phyloP scores from a whole-genome alignment of 352 stramenopile species.

The Phytophthora constricta region DNA sequence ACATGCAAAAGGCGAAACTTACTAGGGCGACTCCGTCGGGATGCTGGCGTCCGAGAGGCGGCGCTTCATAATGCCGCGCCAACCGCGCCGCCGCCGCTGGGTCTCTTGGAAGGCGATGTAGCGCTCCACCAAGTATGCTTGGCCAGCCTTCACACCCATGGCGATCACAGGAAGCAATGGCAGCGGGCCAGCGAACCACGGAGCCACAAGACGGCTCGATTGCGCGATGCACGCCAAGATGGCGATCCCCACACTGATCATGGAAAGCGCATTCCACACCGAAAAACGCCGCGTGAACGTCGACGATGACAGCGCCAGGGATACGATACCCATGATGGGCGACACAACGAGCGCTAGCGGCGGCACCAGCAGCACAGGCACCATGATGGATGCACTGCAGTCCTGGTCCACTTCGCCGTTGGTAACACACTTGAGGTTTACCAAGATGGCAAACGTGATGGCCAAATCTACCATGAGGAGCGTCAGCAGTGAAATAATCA shows the following conservation, averaged over 20 bases:
- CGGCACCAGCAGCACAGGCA: constrained; percentile 72
- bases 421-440: constrained; percentile 83
- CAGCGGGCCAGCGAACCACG: constrained; percentile 80
- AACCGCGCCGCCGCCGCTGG: constrained; percentile 70
- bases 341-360: constrained; percentile 75
- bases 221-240: constrained; percentile 70
- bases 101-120: constrained; percentile 87
- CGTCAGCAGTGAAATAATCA: constrained; percentile 64
- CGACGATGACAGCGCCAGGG: constrained; percentile 71
- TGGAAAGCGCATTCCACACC: constrained; percentile 84
- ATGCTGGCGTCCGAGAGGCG: constrained; percentile 80
- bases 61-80: constrained; percentile 86
- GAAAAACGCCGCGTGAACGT: constrained; percentile 75
- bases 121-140: constrained; percentile 73
- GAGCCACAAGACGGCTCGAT: constrained; percentile 73
- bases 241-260: constrained; percentile 73
- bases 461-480: constrained; percentile 80
- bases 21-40: constrained; percentile 68
- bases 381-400: constrained; percentile 77
- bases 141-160: constrained; percentile 69
- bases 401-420: constrained; percentile 72
- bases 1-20: constrained; percentile 20
- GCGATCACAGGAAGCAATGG: constrained; percentile 73
- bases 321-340: constrained; percentile 79
- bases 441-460: constrained; percentile 82